These are phyloP conservation scores for Dipodascus geniculatus DNA, from an alignment of 805 yeast genomes.

Conservation along the genomic window DNA sequence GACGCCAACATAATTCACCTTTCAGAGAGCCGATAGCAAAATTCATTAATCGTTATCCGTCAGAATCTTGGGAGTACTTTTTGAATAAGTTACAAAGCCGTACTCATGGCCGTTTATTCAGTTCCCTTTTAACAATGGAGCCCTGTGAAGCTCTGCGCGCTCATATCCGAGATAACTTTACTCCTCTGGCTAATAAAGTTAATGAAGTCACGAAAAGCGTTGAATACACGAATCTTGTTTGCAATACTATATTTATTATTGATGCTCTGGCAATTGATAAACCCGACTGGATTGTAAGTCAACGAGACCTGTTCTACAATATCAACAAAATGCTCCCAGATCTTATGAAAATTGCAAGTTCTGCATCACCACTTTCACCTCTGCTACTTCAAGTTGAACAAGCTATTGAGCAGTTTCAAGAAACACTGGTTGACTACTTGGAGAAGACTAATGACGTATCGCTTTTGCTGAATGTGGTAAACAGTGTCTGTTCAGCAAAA, in stretches of 20 bases:
- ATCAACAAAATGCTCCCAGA: conserved; percentile 34
- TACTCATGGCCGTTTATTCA: conserved; percentile 51
- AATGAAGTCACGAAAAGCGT: conserved; percentile 40
- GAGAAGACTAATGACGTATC: conserved; percentile 26
- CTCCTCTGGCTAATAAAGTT: conserved; percentile 36
- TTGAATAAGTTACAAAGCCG: conserved; percentile 53
- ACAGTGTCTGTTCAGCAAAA: conserved; percentile 32
- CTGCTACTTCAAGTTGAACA: conserved; percentile 62
- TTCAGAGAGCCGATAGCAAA: conserved; percentile 85
- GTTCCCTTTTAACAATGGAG: conserved; percentile 47
- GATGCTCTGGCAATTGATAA: conserved; percentile 38
- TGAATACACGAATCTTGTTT: conserved; percentile 48
- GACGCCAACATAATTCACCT: conserved; percentile 79
- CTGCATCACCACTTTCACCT: conserved; percentile 40
- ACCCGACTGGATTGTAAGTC: conserved; percentile 45
- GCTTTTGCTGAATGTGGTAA: conserved; percentile 31
- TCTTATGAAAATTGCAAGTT: conserved; percentile 31
- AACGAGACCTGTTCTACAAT: conserved; percentile 34
- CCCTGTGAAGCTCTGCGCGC: conserved; percentile 47
- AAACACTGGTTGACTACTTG: conserved; percentile 31
- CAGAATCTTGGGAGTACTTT: conserved; percentile 61
- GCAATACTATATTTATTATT: conserved; percentile 61
- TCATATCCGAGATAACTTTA: conserved; percentile 41
- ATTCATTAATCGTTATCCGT: conserved; percentile 72
- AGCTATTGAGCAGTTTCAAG: conserved; percentile 52